phyloP scores from a whole-genome alignment of 2,329 filamentous ascomycete genomes.

The Lasiodiplodia gonubiensis region DNA sequence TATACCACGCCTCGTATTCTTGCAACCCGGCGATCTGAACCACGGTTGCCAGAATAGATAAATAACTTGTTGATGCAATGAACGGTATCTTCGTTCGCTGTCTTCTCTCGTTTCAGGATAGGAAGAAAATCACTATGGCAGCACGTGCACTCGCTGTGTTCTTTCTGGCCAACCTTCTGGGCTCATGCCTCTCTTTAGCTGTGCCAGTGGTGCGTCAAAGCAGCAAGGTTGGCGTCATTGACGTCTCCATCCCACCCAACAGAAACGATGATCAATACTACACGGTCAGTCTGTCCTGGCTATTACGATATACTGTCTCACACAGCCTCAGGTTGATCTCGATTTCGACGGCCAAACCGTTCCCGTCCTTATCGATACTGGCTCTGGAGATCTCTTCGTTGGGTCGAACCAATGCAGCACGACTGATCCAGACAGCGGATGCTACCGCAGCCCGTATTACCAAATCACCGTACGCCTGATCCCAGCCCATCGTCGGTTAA shows the following conservation, averaged over 20 bases:
- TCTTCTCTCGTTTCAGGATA: neutral
- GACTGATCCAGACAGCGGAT: conserved; percentile 3
- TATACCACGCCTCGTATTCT: neutral
- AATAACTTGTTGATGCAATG: too few species aligned
- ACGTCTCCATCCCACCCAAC: conserved; percentile 2
- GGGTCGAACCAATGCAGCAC: conserved; percentile 13
- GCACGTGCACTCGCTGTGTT: neutral
- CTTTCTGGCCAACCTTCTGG: neutral
- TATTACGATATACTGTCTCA: too few species aligned
- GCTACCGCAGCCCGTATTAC: conserved; percentile 3
- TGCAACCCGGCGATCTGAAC: neutral
- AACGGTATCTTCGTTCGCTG: too few species aligned
- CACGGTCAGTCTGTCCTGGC: neutral
- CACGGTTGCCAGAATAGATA: too few species aligned
- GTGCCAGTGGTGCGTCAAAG: neutral
- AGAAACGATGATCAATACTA: conserved; percentile 19
- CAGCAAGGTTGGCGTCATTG: neutral
- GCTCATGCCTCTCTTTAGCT: neutral
- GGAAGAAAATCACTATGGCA: neutral
- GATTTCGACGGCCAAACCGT: neutral
- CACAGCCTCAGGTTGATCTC: neutral
- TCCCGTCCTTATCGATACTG: neutral
- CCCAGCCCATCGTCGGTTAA: neutral
- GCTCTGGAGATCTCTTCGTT: conserved; percentile 10
- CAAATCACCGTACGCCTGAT: neutral